Evolutionary conservation across 441 rosid genomes (phyloP), one percentile per base, ranked within the genome.

Genomic region (Pelargonium australe): DNA sequence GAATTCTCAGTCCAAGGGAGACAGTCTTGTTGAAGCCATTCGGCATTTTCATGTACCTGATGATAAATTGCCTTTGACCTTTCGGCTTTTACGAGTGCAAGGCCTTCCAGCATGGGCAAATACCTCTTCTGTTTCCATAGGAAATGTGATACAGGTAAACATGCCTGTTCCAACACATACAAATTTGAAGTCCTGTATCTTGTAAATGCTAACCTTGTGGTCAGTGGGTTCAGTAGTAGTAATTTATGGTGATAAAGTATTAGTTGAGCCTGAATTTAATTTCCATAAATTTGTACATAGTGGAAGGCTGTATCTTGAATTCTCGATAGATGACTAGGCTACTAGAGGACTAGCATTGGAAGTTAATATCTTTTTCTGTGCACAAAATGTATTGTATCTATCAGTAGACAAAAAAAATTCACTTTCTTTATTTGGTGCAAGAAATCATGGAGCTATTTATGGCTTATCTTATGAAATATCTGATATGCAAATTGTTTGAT

Each of bases 41-140:
- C 76, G 83, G 8, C 64, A 70, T 40, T 94, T 88, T 81, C 47
- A 13, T 71, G 79, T 86, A 67, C 44, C 82, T 0, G 68, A 69
- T 61, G 90, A 85, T 71, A 70, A 82, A 70, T 74, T 86, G 19
- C 78, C 89, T 2, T 43, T 65, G 23, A 86, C 90, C 1, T 94
- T 86, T 80, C 80, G 91, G 77, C 92, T 91, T 31, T 71, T 94
- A 81, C 77, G 49, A 72, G 96, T 90, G 64, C 78, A 84, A 78
- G 96, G 82, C 23, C 83, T 94, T 66, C 99, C 96, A 1, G 68
- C 81, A 6, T 91, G 99, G 97, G 96, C 96, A 14, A 94, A 94
- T 78, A 84, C 97, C 12, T 86, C 87, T 66, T 83, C 83, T 77
- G 92, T 89, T 85, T 88, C 97, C 66, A 83, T 94, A 61, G 78